These are phyloP conservation scores for Trametes cingulata DNA, from an alignment of 768 basidiomycete genomes.

Conservation along the genomic window DNA sequence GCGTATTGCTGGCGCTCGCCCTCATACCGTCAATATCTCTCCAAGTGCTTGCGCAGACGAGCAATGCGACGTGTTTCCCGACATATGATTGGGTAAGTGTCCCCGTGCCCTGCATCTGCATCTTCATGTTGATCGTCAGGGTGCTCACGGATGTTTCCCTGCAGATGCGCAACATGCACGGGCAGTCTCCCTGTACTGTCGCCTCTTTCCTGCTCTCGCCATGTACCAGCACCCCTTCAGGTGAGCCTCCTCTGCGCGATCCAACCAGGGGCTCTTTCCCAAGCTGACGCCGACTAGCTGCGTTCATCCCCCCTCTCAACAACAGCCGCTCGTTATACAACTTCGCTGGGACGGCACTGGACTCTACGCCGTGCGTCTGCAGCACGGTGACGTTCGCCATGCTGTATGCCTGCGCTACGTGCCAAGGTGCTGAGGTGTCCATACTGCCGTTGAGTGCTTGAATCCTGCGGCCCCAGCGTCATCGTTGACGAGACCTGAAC, in stretches of 20 bases:
- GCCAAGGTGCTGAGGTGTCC: neutral
- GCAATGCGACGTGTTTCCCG: neutral
- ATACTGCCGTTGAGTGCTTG: neutral
- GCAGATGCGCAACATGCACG: neutral
- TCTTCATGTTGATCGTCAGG: neutral
- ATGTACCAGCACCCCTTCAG: neutral
- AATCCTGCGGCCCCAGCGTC: neutral
- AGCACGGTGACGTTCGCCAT: neutral
- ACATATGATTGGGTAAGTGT: neutral
- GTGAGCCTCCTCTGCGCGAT: neutral
- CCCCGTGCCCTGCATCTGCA: neutral
- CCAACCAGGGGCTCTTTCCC: neutral
- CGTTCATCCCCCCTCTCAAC: neutral
- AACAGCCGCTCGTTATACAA: neutral
- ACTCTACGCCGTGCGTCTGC: neutral
- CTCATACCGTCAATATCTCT: too few species aligned
- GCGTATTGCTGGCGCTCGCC: too few species aligned
- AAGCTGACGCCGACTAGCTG: neutral
- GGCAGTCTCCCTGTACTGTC: neutral
- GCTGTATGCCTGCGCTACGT: neutral
- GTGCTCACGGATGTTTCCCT: neutral
- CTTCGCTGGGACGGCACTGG: neutral
- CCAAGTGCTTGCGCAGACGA: too few species aligned
- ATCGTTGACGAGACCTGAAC: too few species aligned
- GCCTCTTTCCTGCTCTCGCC: neutral